These are phyloP conservation scores for Termitomyces sp. DNA, from an alignment of 768 basidiomycete species.

Conservation along the genomic window DNA sequence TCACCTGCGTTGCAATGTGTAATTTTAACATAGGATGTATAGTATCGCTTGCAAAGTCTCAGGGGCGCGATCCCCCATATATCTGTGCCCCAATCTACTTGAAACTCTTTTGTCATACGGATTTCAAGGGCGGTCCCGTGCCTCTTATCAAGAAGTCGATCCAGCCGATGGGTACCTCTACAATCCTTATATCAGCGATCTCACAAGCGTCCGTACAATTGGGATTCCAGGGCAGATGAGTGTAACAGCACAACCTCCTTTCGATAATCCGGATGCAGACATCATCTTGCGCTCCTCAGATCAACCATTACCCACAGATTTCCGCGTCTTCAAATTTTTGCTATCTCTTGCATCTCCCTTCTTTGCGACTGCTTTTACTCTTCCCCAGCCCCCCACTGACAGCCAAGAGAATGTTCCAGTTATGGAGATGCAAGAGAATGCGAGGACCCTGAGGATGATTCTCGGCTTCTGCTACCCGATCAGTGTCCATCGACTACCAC, in stretches of 20 bases:
- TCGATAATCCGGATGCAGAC: slow-evolving; percentile 49
- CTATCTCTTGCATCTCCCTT: slow-evolving; percentile 57
- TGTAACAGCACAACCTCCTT: slow-evolving; percentile 31
- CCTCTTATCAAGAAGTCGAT: background rate
- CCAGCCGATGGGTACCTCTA: background rate
- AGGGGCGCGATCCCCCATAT: background rate
- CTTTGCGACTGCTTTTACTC: slow-evolving; percentile 53
- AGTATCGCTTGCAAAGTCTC: background rate
- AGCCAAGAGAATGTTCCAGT: slow-evolving; percentile 36
- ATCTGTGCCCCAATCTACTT: background rate
- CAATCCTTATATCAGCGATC: background rate
- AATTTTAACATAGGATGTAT: background rate
- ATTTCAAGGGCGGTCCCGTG: background rate
- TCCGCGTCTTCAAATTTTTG: slow-evolving; percentile 53
- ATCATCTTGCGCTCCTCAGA: slow-evolving; percentile 58
- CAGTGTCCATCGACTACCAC: slow-evolving; percentile 31
- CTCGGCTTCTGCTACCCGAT: slow-evolving; percentile 51
- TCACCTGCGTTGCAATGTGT: slow-evolving; percentile 20
- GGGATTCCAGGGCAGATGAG: background rate
- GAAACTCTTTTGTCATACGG: background rate
- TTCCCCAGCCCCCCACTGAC: slow-evolving; percentile 43
- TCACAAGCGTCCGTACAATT: background rate
- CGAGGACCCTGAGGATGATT: slow-evolving; percentile 37
- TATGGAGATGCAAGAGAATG: slow-evolving; percentile 48
- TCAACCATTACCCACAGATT: slow-evolving; percentile 36